Evolutionary conservation across 2,329 filamentous ascomycete genomes (phyloP).

Genomic region (Ilyonectria robusta): DNA sequence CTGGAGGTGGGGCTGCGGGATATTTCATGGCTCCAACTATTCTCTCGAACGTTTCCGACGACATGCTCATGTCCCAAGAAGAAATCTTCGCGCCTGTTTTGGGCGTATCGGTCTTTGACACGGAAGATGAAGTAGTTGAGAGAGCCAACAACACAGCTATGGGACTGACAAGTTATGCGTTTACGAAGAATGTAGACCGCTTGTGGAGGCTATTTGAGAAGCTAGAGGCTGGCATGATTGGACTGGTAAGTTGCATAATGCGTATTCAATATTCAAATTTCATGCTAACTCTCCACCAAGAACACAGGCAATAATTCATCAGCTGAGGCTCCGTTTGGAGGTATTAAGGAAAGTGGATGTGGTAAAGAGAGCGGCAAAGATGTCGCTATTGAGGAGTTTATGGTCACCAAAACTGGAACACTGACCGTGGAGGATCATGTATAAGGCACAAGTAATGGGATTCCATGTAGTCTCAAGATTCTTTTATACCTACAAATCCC

Average conservation of each 20-base stretch:
- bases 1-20: slow-evolving; percentile 58
- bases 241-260: slow-evolving; percentile 49
- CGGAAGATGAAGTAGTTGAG: slow-evolving; percentile 77
- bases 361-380: slow-evolving; percentile 65
- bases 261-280: no score
- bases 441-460: not conserved
- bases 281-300: slow-evolving; percentile 39
- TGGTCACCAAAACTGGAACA: slow-evolving; percentile 62
- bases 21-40: slow-evolving; percentile 82
- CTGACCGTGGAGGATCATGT: slow-evolving; percentile 50
- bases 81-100: slow-evolving; percentile 83
- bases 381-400: slow-evolving; percentile 62
- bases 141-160: slow-evolving; percentile 77
- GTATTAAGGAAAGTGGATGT: slow-evolving; percentile 63
- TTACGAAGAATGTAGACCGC: slow-evolving; percentile 63
- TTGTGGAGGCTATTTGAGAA: slow-evolving; percentile 61
- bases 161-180: slow-evolving; percentile 81
- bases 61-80: slow-evolving; percentile 77
- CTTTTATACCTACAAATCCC: no score
- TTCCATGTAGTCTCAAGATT: not conserved
- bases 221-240: slow-evolving; percentile 62
- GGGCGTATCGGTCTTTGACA: slow-evolving; percentile 77
- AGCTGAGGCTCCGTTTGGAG: slow-evolving; percentile 62
- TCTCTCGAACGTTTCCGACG: slow-evolving; percentile 74
- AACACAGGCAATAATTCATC: slow-evolving; percentile 59